Evolutionary conservation across 208 protist genomes (phyloP).

Genomic region (Trypanosoma congolense): DNA sequence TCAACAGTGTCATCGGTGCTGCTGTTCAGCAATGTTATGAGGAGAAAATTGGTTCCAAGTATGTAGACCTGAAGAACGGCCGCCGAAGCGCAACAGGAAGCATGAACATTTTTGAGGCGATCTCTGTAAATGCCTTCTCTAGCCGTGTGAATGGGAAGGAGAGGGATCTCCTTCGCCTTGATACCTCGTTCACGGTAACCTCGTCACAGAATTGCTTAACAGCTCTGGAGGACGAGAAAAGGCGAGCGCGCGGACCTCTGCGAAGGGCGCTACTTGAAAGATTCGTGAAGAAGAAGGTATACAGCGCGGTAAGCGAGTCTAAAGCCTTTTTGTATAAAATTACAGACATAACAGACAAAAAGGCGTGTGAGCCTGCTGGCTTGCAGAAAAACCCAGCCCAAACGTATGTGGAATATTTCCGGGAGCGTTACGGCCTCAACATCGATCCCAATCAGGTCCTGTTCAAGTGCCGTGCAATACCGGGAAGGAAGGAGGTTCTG

Average conservation of each 20-base stretch:
- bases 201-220: conserved; percentile 10
- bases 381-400: conserved; percentile 15
- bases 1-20: conserved; percentile 14
- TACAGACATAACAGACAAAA: conserved; percentile 3
- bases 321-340: conserved; percentile 9
- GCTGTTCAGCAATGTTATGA: conserved; percentile 12
- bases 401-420: conserved; percentile 20
- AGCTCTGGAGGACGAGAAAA: conserved; percentile 12
- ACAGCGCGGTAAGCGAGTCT: neutral
- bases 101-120: conserved; percentile 9
- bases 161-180: conserved; percentile 2
- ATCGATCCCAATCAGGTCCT: conserved; percentile 11
- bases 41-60: conserved; percentile 10
- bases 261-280: neutral
- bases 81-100: neutral
- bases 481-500: conserved; percentile 1
- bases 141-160: conserved; percentile 8
- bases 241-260: neutral
- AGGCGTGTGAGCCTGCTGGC: conserved; percentile 4
- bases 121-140: conserved; percentile 9
- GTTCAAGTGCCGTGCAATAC: neutral
- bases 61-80: conserved; percentile 4
- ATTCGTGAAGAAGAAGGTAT: conserved; percentile 17
- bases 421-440: conserved; percentile 1
- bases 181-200: conserved; percentile 7